These are phyloP conservation scores for Leishmania amazonensis DNA, from an alignment of 208 protist species.

Conservation along the genomic window DNA sequence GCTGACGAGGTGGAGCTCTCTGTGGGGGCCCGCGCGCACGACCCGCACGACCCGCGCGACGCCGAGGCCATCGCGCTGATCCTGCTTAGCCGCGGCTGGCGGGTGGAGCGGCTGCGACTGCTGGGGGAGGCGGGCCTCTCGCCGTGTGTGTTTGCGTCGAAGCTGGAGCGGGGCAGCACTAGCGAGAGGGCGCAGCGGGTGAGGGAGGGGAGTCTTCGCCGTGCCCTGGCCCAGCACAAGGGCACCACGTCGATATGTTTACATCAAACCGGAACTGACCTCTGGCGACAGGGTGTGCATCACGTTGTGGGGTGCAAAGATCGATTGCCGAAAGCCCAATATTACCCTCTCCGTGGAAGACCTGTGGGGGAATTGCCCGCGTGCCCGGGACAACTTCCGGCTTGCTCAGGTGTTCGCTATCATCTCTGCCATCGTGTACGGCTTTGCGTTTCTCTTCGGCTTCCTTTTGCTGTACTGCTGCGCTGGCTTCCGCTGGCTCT, in stretches of 20 bases:
- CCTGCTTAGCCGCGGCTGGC: no score
- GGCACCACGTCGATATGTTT: conserved; percentile 44
- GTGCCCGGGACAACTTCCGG: conserved; percentile 38
- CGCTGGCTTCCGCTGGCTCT: conserved; percentile 36
- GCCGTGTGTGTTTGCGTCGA: no score
- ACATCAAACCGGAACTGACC: conserved; percentile 1
- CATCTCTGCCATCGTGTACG: conserved; percentile 26
- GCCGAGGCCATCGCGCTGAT: background rate
- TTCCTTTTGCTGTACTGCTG: conserved; percentile 48
- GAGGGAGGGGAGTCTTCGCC: no score
- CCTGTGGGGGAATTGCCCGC: conserved; percentile 29
- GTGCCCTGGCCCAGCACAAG: no score
- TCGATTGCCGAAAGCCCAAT: conserved; percentile 28
- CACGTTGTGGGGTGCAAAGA: conserved; percentile 55
- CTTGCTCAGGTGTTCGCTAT: conserved; percentile 45
- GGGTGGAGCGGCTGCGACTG: no score
- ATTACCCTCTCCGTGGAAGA: conserved; percentile 15
- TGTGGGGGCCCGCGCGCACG: conserved; percentile 18
- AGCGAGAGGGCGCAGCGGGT: no score
- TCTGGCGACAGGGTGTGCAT: conserved; percentile 25
- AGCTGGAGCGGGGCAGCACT: no score
- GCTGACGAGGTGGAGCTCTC: no score
- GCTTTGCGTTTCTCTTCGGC: conserved; percentile 23
- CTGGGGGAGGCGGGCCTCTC: no score
- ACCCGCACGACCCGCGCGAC: background rate